A percentile compares a stretch with the other conserved stretches of the same genome.
These are phyloP conservation scores for Yarrowia yakushimensis DNA, from an alignment of 805 yeast species.

Conservation along the genomic window DNA sequence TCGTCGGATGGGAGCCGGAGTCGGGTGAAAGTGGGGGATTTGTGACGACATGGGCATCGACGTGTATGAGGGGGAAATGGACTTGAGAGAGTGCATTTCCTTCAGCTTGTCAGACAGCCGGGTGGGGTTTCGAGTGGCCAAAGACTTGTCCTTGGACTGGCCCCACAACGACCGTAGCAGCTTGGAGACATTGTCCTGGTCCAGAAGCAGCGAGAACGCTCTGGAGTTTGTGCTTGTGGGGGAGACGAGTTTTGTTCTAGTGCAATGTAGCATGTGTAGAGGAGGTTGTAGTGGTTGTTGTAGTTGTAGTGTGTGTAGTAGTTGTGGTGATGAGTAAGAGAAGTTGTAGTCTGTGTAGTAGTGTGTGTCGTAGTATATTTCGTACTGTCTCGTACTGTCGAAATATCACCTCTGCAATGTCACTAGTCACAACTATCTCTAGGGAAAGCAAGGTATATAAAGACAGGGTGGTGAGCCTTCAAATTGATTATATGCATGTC, in stretches of 20 bases:
- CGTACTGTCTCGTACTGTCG: too few relatives aligned
- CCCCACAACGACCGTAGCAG: constrained; percentile 17
- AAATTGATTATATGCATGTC: not conserved
- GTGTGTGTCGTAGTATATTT: not conserved
- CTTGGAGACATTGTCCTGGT: constrained; percentile 23
- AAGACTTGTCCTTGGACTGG: not conserved
- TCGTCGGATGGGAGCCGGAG: constrained; percentile 11
- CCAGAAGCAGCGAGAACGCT: constrained; percentile 18
- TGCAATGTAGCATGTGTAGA: not conserved
- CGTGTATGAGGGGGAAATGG: constrained; percentile 11
- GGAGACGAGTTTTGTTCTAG: not conserved
- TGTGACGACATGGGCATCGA: constrained; percentile 10
- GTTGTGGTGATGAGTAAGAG: not conserved
- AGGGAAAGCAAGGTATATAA: not conserved
- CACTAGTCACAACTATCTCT: too few relatives aligned
- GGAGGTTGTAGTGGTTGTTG: too few relatives aligned
- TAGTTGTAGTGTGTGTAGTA: not conserved
- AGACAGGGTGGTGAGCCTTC: not conserved
- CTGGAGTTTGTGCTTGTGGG: not conserved
- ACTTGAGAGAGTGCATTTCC: constrained; percentile 23
- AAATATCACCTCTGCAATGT: too few relatives aligned
- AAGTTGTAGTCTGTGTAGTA: not conserved
- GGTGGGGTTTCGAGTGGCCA: constrained; percentile 1
- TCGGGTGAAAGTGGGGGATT: constrained; percentile 20
- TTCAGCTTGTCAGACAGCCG: constrained; percentile 19